A percentile compares a stretch with the other conserved stretches of the same genome.
Conservation (phyloP, 148 eudicot genomes). For the Cornus kousa region DNA sequence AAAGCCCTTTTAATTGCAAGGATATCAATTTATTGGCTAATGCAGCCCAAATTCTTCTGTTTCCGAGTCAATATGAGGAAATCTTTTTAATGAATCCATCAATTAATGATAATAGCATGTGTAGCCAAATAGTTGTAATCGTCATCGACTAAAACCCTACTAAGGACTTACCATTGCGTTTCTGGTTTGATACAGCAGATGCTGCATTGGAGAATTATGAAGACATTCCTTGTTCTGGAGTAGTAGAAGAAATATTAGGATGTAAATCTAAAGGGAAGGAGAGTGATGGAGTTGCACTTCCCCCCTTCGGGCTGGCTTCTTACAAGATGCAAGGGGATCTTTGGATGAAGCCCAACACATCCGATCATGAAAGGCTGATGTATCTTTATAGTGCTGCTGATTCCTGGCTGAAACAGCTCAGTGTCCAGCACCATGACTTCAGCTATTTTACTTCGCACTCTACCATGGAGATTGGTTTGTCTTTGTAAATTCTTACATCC, state of each 20-base stretch:
- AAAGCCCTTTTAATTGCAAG: no score
- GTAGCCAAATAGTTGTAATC: neutral
- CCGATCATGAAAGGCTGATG: conserved; percentile 9
- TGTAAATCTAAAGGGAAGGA: no score
- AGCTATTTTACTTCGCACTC: conserved; percentile 18
- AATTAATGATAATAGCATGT: neutral
- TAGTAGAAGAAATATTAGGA: no score
- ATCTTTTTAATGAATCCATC: neutral
- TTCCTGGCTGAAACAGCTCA: conserved; percentile 33
- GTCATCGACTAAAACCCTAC: neutral
- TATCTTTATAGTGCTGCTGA: conserved; percentile 27
- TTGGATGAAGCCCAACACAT: conserved; percentile 10
- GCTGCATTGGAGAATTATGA: neutral
- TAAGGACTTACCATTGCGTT: neutral
- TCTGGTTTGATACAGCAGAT: conserved; percentile 2
- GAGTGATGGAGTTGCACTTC: no score
- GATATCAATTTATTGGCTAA: neutral
- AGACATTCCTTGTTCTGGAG: neutral
- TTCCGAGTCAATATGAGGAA: neutral
- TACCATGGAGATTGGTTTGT: neutral
- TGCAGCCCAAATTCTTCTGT: neutral
- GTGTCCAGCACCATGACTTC: conserved; percentile 25
- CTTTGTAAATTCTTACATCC: neutral
- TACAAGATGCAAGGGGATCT: conserved; percentile 25
- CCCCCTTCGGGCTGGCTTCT: neutral